Conservation (phyloP, 768 basidiomycete genomes). For the Sporobolomyces phaffii region DNA sequence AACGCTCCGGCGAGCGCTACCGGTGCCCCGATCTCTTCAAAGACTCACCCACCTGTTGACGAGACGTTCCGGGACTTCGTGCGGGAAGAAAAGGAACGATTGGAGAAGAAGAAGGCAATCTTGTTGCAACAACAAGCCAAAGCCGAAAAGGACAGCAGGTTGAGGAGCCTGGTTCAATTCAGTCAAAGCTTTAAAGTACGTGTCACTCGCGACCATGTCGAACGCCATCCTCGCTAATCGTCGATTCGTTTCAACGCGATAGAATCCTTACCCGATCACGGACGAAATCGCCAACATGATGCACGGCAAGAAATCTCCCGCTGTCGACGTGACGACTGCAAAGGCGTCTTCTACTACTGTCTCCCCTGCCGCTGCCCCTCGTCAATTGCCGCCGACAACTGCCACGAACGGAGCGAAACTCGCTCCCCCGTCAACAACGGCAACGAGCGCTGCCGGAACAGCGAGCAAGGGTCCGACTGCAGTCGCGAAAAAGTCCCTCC, state of each 20-base stretch:
- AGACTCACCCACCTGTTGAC: conserved; percentile 55
- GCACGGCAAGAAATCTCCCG: conserved; percentile 59
- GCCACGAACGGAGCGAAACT: conserved; percentile 11
- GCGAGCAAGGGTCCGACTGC: conserved; percentile 16
- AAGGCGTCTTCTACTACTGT: conserved; percentile 25
- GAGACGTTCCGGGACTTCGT: conserved; percentile 90
- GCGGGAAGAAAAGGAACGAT: conserved; percentile 76
- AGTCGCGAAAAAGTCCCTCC: conserved; percentile 51
- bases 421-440: conserved; percentile 11
- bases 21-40: neutral
- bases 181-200: conserved; percentile 87
- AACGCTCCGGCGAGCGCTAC: neutral
- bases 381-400: conserved; percentile 18
- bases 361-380: conserved; percentile 19
- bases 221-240: neutral
- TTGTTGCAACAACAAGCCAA: conserved; percentile 55
- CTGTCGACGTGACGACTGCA: conserved; percentile 45
- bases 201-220: neutral
- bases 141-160: conserved; percentile 87
- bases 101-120: conserved; percentile 84
- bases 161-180: conserved; percentile 89
- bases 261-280: conserved; percentile 77
- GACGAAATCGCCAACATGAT: conserved; percentile 87
- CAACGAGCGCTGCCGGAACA: conserved; percentile 35
- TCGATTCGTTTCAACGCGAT: conserved; percentile 50